Base-by-base conservation (phyloP, 2,329 filamentous ascomycete genomes). In the Tolypocladium nubicola region DNA sequence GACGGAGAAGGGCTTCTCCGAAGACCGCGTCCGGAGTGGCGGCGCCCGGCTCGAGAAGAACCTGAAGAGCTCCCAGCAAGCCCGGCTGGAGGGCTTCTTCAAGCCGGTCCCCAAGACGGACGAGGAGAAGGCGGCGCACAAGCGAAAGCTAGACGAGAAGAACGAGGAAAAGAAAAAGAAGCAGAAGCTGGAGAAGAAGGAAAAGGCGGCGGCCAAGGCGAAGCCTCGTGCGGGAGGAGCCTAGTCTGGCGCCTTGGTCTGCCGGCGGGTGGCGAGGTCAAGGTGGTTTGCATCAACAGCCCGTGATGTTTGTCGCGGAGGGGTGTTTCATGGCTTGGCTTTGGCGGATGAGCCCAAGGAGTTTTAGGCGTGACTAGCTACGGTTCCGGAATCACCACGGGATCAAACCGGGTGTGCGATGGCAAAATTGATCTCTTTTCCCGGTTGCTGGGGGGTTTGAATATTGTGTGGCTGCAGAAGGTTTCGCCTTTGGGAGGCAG, bases 1-100 rank as follows among this genome's bases (percentile, higher is more conserved):
- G 4, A 84, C 84, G 7, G 94, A 97, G 68, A 99, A 99, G 76
- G 94, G 92, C 1, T 99, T 99, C 79, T 96, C 86, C 37, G 95
- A 99, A 70, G 94, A 99, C 68, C 83, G 94, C 21, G 94, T 99
- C 10, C 84, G 92, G 41, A 84, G 81, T 49, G 93, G 82, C 35
- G 92, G 89, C 0, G 81, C 85, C 2, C 84, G 90, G 57, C 75
- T 99, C 58, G 83, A 89, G 70, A 99, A 97, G 81, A 94, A 91
- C 65, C 77, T 96, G 62, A 97, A 96, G 80, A 88, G 82, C 53
- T 87, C 87, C 35, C 94, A 97, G 72, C 94, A 99, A 75, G 87
- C 89, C 35, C 83, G 94, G 26, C 77, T 99, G 1, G 93, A 97
- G 69, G 94, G 94, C 0, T 99, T 99, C 77, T 99, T 99, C 81